Conservation (phyloP, 169 alveolate genomes). For the Cryptosporidium sp. region DNA sequence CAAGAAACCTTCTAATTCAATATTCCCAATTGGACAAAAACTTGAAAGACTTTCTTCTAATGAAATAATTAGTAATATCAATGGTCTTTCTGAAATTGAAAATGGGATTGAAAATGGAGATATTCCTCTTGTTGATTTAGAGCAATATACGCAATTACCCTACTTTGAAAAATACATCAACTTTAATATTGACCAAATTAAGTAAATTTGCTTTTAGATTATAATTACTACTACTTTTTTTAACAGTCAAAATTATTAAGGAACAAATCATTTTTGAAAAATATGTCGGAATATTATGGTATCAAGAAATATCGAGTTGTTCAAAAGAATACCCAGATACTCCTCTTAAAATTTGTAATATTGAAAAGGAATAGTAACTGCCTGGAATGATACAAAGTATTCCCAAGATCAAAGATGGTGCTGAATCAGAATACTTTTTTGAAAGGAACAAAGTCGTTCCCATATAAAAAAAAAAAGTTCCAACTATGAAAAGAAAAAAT, state of each 20-base stretch:
- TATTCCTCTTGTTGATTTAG: slow-evolving; percentile 24
- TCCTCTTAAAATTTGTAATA: slow-evolving; percentile 79
- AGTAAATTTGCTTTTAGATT: background rate
- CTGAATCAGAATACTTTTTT: slow-evolving; percentile 29
- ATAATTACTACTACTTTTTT: background rate
- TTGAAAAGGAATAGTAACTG: slow-evolving; percentile 78
- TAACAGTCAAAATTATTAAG: background rate
- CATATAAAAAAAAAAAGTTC: slow-evolving; percentile 63
- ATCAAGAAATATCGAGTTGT: slow-evolving; percentile 10
- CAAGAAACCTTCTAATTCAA: slow-evolving; percentile 5
- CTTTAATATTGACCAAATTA: slow-evolving; percentile 18
- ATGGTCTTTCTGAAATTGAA: slow-evolving; percentile 7
- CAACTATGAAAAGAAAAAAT: slow-evolving; percentile 77
- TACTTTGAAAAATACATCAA: slow-evolving; percentile 33
- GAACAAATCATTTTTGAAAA: background rate
- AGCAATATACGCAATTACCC: slow-evolving; percentile 9
- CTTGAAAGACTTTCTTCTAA: slow-evolving; percentile 43
- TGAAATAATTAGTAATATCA: background rate
- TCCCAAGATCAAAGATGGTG: slow-evolving; percentile 79
- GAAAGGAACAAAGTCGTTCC: slow-evolving; percentile 52
- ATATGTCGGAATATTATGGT: background rate
- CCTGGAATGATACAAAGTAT: slow-evolving; percentile 81
- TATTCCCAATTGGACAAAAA: slow-evolving; percentile 19
- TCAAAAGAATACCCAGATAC: slow-evolving; percentile 78
- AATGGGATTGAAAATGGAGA: slow-evolving; percentile 14